Percentiles rank a stretch among this genome's conserved stretches.
phyloP scores from a whole-genome alignment of 1,284 basidiomycete genomes.

The Dichomitus squalens region DNA sequence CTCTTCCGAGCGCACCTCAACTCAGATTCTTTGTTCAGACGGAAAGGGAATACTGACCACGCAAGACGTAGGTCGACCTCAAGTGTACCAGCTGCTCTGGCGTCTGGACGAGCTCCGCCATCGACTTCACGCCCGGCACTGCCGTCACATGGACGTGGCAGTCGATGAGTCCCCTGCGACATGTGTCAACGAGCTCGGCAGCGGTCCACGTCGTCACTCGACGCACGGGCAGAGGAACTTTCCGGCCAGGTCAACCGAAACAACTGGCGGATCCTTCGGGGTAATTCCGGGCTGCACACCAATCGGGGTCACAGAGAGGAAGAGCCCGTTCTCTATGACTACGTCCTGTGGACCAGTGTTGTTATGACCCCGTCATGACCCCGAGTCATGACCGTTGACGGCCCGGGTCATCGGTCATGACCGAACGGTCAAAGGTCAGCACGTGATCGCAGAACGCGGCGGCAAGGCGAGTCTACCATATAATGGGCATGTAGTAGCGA shows the following conservation, averaged over 20 bases:
- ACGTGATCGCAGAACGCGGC: no score
- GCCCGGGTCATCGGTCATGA: no score
- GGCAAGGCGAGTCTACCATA: no score
- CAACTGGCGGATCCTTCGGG: constrained; percentile 15
- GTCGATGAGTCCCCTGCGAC: constrained; percentile 37
- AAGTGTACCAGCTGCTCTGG: constrained; percentile 39
- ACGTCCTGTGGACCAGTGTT: no score
- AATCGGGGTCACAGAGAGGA: constrained; percentile 30
- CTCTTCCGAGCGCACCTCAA: constrained; percentile 23
- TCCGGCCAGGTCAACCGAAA: constrained; percentile 37
- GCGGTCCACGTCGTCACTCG: no score
- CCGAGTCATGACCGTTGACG: no score
- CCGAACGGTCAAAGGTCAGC: no score
- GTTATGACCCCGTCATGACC: no score
- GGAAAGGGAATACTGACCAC: constrained; percentile 25
- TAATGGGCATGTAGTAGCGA: no score
- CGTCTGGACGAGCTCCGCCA: constrained; percentile 39
- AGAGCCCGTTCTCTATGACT: constrained; percentile 33
- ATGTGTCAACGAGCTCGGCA: no score
- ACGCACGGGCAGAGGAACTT: constrained; percentile 43
- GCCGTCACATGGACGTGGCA: constrained; percentile 51
- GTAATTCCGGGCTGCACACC: constrained; percentile 7
- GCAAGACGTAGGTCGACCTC: constrained; percentile 41
- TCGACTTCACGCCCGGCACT: constrained; percentile 41
- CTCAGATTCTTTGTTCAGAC: background rate